Percentiles rank a stretch among this genome's conserved stretches.
phyloP scores from a whole-genome alignment of 2,329 filamentous ascomycete species.

The Diplodia corticola region DNA sequence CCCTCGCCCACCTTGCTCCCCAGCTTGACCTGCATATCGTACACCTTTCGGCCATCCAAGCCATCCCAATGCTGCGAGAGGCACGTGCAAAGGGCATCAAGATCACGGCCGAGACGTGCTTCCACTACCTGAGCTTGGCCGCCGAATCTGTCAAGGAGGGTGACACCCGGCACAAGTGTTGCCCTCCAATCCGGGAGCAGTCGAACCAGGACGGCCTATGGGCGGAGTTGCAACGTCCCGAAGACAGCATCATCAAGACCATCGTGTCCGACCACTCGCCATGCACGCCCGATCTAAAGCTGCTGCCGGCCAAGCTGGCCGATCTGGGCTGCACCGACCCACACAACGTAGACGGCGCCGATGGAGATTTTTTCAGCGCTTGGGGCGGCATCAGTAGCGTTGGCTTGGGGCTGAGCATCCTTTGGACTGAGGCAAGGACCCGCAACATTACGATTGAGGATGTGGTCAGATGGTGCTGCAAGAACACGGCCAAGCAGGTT shows the following conservation, averaged over 20 bases:
- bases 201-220: conserved; percentile 84
- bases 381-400: conserved; percentile 97
- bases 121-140: conserved; percentile 86
- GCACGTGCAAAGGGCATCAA: conserved; percentile 74
- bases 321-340: conserved; percentile 40
- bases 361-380: conserved; percentile 88
- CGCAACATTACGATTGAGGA: conserved; percentile 64
- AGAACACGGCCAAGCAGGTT: conserved; percentile 85
- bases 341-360: conserved; percentile 39
- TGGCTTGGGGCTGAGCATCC: conserved; percentile 85
- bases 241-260: conserved; percentile 78
- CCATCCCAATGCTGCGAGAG: conserved; percentile 75
- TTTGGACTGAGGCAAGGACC: conserved; percentile 75
- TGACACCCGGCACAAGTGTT: conserved; percentile 93
- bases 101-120: conserved; percentile 93
- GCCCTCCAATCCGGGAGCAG: conserved; percentile 81
- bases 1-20: conserved; percentile 76
- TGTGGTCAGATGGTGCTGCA: conserved; percentile 80
- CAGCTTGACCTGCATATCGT: conserved; percentile 88
- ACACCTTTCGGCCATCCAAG: conserved; percentile 85
- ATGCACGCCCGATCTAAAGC: conserved; percentile 91
- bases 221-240: conserved; percentile 67
- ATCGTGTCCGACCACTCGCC: conserved; percentile 95
- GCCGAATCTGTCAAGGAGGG: conserved; percentile 80
- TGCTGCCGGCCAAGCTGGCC: conserved; percentile 72